Evolutionary conservation across 2,329 filamentous ascomycete species (phyloP).

Genomic region (Fusarium hainanense): DNA sequence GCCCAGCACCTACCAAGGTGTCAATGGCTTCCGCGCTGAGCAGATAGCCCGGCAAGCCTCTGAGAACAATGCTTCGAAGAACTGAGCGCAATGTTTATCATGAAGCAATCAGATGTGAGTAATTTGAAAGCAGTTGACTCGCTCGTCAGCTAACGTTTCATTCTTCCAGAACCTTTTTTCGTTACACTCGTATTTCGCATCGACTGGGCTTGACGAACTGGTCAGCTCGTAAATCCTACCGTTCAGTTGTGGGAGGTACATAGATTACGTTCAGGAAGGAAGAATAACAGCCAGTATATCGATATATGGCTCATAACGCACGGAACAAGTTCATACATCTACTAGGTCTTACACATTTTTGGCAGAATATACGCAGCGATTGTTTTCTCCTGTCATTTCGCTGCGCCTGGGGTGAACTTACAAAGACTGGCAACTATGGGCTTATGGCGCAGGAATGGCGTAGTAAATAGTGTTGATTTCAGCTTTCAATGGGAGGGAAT

Average conservation of each 20-base stretch:
- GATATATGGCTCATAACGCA: background rate
- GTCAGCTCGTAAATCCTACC: background rate
- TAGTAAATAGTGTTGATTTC: background rate
- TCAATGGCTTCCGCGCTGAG: slow-evolving; percentile 44
- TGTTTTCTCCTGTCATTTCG: background rate
- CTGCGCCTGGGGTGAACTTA: background rate
- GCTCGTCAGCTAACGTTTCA: background rate
- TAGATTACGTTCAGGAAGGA: background rate
- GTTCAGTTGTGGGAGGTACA: background rate
- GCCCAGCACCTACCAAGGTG: slow-evolving; percentile 38
- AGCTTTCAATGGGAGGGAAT: background rate
- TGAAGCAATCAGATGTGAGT: background rate
- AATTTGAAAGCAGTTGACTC: fast-evolving
- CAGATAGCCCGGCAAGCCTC: background rate
- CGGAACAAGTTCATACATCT: background rate
- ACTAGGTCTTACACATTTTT: background rate
- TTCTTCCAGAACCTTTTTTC: background rate
- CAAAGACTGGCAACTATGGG: background rate
- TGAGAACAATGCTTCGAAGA: background rate
- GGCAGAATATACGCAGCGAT: background rate
- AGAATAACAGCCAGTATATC: background rate
- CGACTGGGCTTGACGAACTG: background rate
- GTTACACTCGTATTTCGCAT: background rate
- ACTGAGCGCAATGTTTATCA: background rate
- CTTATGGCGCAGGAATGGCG: no score